Base-by-base conservation (phyloP, 1,284 basidiomycete genomes). In the Ganoderma leucocontextum region DNA sequence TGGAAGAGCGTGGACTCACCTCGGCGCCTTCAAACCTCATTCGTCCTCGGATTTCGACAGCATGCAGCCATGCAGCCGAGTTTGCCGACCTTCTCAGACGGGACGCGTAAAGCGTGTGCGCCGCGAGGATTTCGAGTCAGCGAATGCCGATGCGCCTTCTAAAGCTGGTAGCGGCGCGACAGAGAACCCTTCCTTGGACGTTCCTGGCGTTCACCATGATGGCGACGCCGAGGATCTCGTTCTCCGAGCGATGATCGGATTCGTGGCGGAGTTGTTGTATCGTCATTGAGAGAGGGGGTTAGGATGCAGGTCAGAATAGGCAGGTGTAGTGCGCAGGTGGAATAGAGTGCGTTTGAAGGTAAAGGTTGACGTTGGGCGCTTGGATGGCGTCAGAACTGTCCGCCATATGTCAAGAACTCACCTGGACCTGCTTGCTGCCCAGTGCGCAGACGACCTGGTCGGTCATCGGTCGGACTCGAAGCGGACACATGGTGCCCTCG, bases 241-340 rank as follows among this genome's bases (percentile, higher is more conserved):
- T 8, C 25, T 55, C 53, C 53, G 33, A 35, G 29, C 53, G 29
- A 55, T 55, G 53, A 55, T 55, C 53, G 52, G 52, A 19, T 1
- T 15, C 22, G 33, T 35, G 52, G 52, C 33, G 13, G 29, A 6
- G 17, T 55, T 35, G 53, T 17, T 25, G 9, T 13, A 35, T 55
- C 22, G 22, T 25, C 22, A 25, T 49, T 10, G 47, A 49, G 47
- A 12, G 22, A 49, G 47, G 52, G 6, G 52, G 13, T 55, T 55
- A 35, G 29, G 15, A 19, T 19, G n/a, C 19, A 38, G 29, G 12
- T 58, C 29, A 4, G 44, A 35, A 47, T 19, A 49, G 44, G 44
- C 33, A 62, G 44, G 60, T 62, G 33, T 49, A 62, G 44, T 38
- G 44, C 33, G 49, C n/a, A 17, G 8, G 44, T 47, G 29, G 29